Evolutionary conservation across 2,329 filamentous ascomycete species (phyloP), one percentile per base, ranked within the genome.

Genomic region (Xylariaceae sp.): DNA sequence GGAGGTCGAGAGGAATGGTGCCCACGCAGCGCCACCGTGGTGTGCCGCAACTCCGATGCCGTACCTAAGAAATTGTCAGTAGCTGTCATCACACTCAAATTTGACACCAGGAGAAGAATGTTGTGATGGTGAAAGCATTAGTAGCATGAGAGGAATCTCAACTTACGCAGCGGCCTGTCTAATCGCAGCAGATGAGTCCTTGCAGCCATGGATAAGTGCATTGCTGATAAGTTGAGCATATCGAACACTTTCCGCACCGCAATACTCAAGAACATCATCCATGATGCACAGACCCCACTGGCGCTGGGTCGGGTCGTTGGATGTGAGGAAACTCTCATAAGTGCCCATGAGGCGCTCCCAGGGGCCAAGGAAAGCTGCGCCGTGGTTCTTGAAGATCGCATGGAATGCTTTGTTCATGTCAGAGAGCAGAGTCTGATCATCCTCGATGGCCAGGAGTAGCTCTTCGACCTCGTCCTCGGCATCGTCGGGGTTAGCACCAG

Each of bases 381-480:
- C 90, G 73, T 97, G 92, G 77, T 96, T 92, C 80, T 97, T 97
- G 82, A 99, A 99, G 66, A 99, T 91, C 61, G 92, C 93, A 76
- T 99, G 94, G 83, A 96, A 99, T 0, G 94, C 93, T 80, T 99
- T 99, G 84, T 99, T 99, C 94, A 99, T 99, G 72, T 99, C 94
- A 1, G 92, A 96, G 49, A 99, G 82, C 15, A 99, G 82, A 18
- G 92, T 96, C 76, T 97, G 93, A 72, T 99, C 94, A 67, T 99
- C 94, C 74, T 99, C 94, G 52, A 99, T 92, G 10, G 93, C 94
- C 68, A 95, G 88, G 37, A 95, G 81, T 50, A 88, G 84, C 55
- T 97, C 93, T 67, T 97, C 89, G 13, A 88, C 88, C 61, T 94
- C 88, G 69, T 97, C 92, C 65, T 97, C 93, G 13, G 88, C 92